A percentile compares a stretch with the other conserved stretches of the same genome.
Evolutionary conservation across 345 rosid genomes (phyloP).

Genomic region (Melastoma malabathricum): DNA sequence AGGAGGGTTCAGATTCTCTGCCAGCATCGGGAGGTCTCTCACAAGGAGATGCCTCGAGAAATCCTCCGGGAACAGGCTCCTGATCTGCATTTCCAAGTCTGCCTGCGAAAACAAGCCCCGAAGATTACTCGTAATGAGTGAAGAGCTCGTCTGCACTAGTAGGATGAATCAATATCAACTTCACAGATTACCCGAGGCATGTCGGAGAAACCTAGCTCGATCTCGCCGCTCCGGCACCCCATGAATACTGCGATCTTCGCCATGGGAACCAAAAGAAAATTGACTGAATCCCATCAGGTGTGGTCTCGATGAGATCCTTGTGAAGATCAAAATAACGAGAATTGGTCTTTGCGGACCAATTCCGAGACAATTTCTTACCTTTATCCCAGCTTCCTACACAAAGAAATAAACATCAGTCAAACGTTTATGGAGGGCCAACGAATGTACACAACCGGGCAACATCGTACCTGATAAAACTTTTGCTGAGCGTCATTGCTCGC

Average conservation of each 20-base stretch:
- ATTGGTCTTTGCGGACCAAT: background rate
- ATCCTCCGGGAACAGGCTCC: slow-evolving; percentile 38
- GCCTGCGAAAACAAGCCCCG: slow-evolving; percentile 17
- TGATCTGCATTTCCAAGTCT: slow-evolving; percentile 41
- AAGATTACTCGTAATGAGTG: background rate
- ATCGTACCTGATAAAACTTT: slow-evolving; percentile 56
- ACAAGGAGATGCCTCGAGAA: slow-evolving; percentile 27
- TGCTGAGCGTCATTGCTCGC: slow-evolving; percentile 32
- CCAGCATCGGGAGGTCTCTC: slow-evolving; percentile 17
- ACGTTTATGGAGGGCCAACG: too few species aligned
- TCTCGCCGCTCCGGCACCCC: slow-evolving; percentile 78
- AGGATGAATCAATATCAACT: background rate
- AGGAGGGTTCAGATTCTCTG: slow-evolving; percentile 11
- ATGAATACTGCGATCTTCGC: slow-evolving; percentile 56
- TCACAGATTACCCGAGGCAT: slow-evolving; percentile 23
- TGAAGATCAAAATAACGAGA: too few species aligned
- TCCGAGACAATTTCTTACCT: slow-evolving; percentile 29
- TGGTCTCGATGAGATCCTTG: too few species aligned
- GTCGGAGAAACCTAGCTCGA: slow-evolving; percentile 63
- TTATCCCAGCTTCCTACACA: slow-evolving; percentile 66
- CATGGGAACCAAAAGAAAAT: background rate
- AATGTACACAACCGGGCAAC: too few species aligned
- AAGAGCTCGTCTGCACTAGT: background rate
- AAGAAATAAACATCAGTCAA: background rate
- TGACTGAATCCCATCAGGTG: too few species aligned